Conservation (phyloP, 305 asterid genomes). For the Fraxinus greggii region DNA sequence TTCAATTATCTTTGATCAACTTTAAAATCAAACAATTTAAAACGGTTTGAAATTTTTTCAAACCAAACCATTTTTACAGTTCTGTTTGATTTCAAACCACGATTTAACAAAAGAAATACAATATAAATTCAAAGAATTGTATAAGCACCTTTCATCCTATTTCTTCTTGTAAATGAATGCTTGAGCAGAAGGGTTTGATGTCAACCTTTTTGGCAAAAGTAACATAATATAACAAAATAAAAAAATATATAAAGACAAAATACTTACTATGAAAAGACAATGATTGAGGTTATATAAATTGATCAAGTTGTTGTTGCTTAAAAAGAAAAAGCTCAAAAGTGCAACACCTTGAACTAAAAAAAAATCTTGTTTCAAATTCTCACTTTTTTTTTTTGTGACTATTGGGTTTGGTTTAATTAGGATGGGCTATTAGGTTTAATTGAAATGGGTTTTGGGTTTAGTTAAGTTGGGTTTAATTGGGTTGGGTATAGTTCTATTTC, state of each 20-base stretch:
- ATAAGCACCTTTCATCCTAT: background rate
- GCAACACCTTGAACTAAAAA: background rate
- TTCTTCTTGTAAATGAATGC: background rate
- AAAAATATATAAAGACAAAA: background rate
- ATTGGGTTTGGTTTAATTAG: background rate
- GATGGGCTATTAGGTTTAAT: background rate
- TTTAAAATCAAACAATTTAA: too few species aligned
- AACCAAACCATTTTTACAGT: too few species aligned
- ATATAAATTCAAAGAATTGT: background rate
- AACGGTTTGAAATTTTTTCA: too few species aligned
- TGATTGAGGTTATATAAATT: background rate
- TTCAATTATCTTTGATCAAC: too few species aligned
- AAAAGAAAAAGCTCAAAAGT: background rate
- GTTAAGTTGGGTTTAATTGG: too few species aligned
- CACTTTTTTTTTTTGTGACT: background rate
- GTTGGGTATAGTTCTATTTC: background rate
- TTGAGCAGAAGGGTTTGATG: background rate
- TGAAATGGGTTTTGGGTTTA: background rate
- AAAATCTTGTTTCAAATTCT: background rate
- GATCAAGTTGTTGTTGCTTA: background rate
- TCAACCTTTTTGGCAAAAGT: background rate
- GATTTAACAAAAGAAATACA: too few species aligned
- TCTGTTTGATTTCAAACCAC: background rate
- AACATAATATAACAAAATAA: background rate
- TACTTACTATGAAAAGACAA: background rate